A percentile compares a stretch with the other conserved stretches of the same genome.
Evolutionary conservation across 768 basidiomycete species (phyloP).

Genomic region (Tylopilus balloui): DNA sequence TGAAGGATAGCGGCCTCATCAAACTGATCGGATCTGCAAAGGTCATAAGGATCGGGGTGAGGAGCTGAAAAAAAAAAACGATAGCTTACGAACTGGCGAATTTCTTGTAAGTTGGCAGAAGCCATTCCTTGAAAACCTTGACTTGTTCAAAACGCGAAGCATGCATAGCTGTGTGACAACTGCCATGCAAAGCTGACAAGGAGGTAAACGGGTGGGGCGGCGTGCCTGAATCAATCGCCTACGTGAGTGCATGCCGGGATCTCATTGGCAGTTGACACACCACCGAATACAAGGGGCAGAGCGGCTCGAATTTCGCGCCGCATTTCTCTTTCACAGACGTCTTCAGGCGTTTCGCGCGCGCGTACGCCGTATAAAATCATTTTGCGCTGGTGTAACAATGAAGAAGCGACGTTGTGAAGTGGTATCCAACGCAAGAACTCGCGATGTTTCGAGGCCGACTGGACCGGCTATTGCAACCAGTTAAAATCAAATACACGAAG

Average conservation of each 20-base stretch:
- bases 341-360: conserved; percentile 67
- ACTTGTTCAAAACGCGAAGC: conserved; percentile 75
- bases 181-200: conserved; percentile 36
- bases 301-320: conserved; percentile 61
- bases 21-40: conserved; percentile 25
- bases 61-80: background rate
- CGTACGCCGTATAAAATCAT: conserved; percentile 66
- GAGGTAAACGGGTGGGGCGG: conserved; percentile 28
- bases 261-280: conserved; percentile 28
- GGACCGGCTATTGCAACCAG: conserved; percentile 1
- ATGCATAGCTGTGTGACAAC: conserved; percentile 44
- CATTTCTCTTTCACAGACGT: conserved; percentile 63
- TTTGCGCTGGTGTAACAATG: conserved; percentile 65
- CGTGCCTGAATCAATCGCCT: conserved; percentile 30
- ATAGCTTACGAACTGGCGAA: conserved; percentile 44
- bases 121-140: conserved; percentile 64
- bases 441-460: conserved; percentile 55
- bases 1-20: conserved; percentile 41
- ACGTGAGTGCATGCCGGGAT: conserved; percentile 1
- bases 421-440: conserved; percentile 71
- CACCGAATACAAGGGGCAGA: conserved; percentile 66
- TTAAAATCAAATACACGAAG: background rate
- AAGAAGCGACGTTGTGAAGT: conserved; percentile 52
- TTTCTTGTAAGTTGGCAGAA: conserved; percentile 64
- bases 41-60: background rate